A percentile compares a stretch with the other conserved stretches of the same genome.
These are phyloP conservation scores for Aurinia saxatilis DNA, from an alignment of 345 rosid genomes.

Conservation along the genomic window DNA sequence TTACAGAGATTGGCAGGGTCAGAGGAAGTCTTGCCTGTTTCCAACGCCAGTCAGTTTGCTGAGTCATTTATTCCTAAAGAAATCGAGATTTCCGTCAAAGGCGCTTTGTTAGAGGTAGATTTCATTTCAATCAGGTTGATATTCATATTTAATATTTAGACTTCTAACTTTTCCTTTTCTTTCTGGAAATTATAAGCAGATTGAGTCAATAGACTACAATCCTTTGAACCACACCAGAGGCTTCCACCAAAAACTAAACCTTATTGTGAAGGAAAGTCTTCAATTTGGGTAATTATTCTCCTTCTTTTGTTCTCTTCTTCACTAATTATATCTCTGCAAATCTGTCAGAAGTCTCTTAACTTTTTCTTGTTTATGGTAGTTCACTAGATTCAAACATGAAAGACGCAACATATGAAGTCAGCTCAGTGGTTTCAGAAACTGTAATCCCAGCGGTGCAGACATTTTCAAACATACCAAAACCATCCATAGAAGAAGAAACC, in stretches of 20 bases:
- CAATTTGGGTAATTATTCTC: slow-evolving; percentile 54
- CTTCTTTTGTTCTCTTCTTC: not conserved
- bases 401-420: slow-evolving; percentile 30
- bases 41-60: slow-evolving; percentile 34
- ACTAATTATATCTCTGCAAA: not conserved
- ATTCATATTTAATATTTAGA: not conserved
- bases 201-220: slow-evolving; percentile 62
- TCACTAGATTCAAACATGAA: slow-evolving; percentile 30
- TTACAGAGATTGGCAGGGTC: slow-evolving; percentile 76
- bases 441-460: slow-evolving; percentile 18
- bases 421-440: slow-evolving; percentile 25
- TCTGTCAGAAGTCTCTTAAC: not conserved
- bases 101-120: slow-evolving; percentile 48
- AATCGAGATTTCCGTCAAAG: slow-evolving; percentile 50
- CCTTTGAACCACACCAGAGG: slow-evolving; percentile 76
- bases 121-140: not conserved
- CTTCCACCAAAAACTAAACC: slow-evolving; percentile 69
- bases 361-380: slow-evolving; percentile 23
- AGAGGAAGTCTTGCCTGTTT: slow-evolving; percentile 64
- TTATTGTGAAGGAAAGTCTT: slow-evolving; percentile 65
- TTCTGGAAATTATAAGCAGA: slow-evolving; percentile 30
- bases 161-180: not conserved
- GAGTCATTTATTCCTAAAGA: slow-evolving; percentile 47
- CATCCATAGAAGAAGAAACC: slow-evolving; percentile 27
- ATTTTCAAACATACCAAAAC: slow-evolving; percentile 10